These are phyloP conservation scores for Hypoxylon sp. DNA, from an alignment of 2,329 filamentous ascomycete species.

Conservation along the genomic window DNA sequence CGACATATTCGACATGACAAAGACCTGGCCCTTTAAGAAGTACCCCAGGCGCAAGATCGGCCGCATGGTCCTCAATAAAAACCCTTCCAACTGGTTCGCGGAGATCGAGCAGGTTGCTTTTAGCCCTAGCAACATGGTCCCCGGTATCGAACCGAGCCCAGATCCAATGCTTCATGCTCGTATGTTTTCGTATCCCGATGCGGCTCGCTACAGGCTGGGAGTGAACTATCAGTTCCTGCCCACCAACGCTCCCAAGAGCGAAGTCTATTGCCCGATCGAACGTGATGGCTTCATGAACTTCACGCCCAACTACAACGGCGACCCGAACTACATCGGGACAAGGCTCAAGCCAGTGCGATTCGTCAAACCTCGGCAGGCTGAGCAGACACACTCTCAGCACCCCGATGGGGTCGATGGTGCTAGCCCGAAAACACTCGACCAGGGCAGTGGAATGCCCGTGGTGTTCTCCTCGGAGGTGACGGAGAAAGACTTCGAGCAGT, in stretches of 20 bases:
- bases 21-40: slow-evolving; percentile 66
- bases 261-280: slow-evolving; percentile 38
- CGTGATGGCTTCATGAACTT: slow-evolving; percentile 41
- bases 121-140: slow-evolving; percentile 69
- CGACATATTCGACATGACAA: slow-evolving; percentile 71
- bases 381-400: background rate
- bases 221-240: slow-evolving; percentile 61
- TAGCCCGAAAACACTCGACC: slow-evolving; percentile 7
- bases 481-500: slow-evolving; percentile 38
- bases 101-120: slow-evolving; percentile 72
- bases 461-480: slow-evolving; percentile 41
- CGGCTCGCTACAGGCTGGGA: slow-evolving; percentile 70
- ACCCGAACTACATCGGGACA: slow-evolving; percentile 35
- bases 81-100: slow-evolving; percentile 53
- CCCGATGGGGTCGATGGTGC: background rate
- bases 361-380: slow-evolving; percentile 1
- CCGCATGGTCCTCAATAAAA: slow-evolving; percentile 65
- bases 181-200: slow-evolving; percentile 69
- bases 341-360: slow-evolving; percentile 30
- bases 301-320: slow-evolving; percentile 33
- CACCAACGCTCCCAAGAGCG: slow-evolving; percentile 28
- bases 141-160: slow-evolving; percentile 66
- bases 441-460: slow-evolving; percentile 9
- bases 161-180: slow-evolving; percentile 69
- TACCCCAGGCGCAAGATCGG: slow-evolving; percentile 66